Percentiles rank a stretch among this genome's conserved stretches.
Conservation (phyloP, 2,329 filamentous ascomycete genomes). For the Hirsutella thompsonii region DNA sequence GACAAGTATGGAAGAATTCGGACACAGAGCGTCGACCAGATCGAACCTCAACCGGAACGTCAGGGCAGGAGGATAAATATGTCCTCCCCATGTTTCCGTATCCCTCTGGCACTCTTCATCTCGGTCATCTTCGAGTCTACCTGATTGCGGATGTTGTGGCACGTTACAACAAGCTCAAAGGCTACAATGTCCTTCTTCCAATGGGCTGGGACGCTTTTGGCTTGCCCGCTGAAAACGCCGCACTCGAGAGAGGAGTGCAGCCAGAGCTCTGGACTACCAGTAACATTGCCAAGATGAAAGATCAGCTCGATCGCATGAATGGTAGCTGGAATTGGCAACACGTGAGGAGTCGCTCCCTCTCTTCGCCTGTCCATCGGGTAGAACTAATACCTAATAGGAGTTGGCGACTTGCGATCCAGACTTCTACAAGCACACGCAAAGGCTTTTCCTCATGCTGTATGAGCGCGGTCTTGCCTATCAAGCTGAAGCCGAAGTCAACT, state of each 20-base stretch:
- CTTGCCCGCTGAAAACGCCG: constrained; percentile 81
- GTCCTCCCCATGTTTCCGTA: constrained; percentile 91
- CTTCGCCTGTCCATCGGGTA: no score
- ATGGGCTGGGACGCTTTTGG: constrained; percentile 95
- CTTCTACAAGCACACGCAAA: constrained; percentile 85
- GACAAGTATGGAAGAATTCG: constrained; percentile 25
- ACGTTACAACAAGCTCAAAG: constrained; percentile 62
- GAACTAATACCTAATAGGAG: constrained; percentile 40
- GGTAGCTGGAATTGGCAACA: constrained; percentile 72
- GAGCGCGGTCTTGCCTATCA: constrained; percentile 69
- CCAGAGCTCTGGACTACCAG: constrained; percentile 66
- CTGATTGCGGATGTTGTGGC: constrained; percentile 80
- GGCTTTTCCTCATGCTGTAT: constrained; percentile 67
- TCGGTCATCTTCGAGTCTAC: constrained; percentile 81
- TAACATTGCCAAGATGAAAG: constrained; percentile 79
- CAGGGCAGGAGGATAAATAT: constrained; percentile 37
- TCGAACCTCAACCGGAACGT: constrained; percentile 5
- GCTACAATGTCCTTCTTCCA: constrained; percentile 66
- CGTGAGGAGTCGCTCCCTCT: constrained; percentile 32
- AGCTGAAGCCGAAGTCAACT: constrained; percentile 75
- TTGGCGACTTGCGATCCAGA: constrained; percentile 70
- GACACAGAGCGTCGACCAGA: constrained; percentile 5
- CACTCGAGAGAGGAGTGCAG: constrained; percentile 67
- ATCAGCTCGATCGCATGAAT: constrained; percentile 67
- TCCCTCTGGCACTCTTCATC: constrained; percentile 73